Evolutionary conservation across 2,329 filamentous ascomycete species (phyloP).

Genomic region (Metarhizium robertsii): DNA sequence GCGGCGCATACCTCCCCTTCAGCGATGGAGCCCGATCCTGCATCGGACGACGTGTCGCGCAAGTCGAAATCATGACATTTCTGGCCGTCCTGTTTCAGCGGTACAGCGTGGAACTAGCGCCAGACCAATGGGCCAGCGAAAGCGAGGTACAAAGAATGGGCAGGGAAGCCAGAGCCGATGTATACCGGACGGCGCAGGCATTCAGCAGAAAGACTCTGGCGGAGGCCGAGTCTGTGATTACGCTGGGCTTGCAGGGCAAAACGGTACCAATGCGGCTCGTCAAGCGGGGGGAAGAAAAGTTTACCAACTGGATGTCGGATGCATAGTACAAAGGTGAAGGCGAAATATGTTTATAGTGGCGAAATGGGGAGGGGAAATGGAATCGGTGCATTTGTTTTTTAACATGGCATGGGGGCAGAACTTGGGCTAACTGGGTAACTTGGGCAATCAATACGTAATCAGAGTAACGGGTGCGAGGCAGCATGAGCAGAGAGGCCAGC

Average conservation of each 20-base stretch:
- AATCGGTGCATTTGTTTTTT: no score
- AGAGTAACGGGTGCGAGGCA: no score
- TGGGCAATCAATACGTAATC: no score
- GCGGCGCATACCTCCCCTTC: conserved; percentile 50
- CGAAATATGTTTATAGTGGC: background rate
- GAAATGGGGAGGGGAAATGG: no score
- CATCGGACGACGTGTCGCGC: conserved; percentile 47
- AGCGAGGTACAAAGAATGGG: conserved; percentile 45
- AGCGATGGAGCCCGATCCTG: conserved; percentile 49
- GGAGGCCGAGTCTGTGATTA: conserved; percentile 54
- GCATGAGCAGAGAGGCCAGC: no score
- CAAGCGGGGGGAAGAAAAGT: conserved; percentile 60
- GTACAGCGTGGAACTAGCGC: conserved; percentile 62
- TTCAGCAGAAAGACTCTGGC: conserved; percentile 42
- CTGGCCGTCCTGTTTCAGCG: conserved; percentile 46
- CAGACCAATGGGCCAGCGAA: conserved; percentile 48
- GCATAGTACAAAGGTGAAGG: background rate
- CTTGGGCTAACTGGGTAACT: no score
- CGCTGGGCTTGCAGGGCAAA: conserved; percentile 57
- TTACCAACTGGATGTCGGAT: conserved; percentile 34
- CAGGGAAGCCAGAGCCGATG: conserved; percentile 30
- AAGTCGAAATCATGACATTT: conserved; percentile 48
- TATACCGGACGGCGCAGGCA: conserved; percentile 54
- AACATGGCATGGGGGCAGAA: no score
- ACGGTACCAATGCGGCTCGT: conserved; percentile 60